phyloP scores from a whole-genome alignment of 148 eudicot genomes.

The Vaccinium darrowii region DNA sequence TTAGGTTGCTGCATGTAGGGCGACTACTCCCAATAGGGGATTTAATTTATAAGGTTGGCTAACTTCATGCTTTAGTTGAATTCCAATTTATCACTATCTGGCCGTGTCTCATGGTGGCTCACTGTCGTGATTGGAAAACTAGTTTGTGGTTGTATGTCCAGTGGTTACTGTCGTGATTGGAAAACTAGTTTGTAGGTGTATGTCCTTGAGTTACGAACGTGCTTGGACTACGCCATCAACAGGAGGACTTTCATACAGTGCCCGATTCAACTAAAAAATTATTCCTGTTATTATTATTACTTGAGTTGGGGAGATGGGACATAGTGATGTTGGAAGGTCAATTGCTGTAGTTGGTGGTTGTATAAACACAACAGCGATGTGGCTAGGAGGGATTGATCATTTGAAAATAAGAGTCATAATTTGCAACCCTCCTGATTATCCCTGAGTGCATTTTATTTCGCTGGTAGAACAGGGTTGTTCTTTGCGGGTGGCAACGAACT shows the following conservation, averaged over 20 bases:
- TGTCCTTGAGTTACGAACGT: background rate
- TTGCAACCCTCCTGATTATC: background rate
- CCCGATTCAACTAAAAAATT: background rate
- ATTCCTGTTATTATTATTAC: background rate
- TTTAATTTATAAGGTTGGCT: background rate
- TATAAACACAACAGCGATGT: background rate
- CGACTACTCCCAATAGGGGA: background rate
- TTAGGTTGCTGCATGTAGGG: background rate
- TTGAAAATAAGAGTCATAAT: background rate
- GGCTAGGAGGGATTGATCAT: background rate
- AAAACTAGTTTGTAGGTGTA: background rate
- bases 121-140: background rate
- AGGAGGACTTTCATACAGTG: background rate
- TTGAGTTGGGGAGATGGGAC: background rate
- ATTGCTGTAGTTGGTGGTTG: background rate
- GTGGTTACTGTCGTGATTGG: background rate
- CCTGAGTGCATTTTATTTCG: background rate
- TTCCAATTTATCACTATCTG: background rate
- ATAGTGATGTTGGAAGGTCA: background rate
- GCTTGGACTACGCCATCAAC: background rate
- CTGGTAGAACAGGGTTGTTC: background rate
- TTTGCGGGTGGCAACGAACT: background rate
- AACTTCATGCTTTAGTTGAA: background rate
- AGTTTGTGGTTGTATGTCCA: background rate
- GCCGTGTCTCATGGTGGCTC: background rate